A percentile compares a stretch with the other conserved stretches of the same genome.
These are phyloP conservation scores for Quercus parvula DNA, from an alignment of 306 rosid genomes.

Conservation along the genomic window DNA sequence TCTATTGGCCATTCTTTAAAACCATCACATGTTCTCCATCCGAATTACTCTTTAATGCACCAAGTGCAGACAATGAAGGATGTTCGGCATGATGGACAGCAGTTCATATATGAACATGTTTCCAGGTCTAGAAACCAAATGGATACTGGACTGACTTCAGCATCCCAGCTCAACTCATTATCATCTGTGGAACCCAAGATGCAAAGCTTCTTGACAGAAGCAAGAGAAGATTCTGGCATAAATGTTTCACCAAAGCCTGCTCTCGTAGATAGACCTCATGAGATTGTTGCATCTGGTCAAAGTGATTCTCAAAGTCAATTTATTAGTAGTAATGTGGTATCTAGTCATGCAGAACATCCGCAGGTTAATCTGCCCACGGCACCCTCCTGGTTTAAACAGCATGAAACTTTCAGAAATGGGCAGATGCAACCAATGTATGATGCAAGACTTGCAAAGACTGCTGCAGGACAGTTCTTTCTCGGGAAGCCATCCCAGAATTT, in stretches of 20 bases:
- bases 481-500: conserved; percentile 33
- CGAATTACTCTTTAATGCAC: conserved; percentile 23
- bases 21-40: conserved; percentile 21
- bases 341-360: conserved; percentile 26
- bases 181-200: conserved; percentile 20
- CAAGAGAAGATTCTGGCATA: conserved; percentile 33
- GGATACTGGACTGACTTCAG: conserved; percentile 28
- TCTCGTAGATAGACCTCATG: conserved; percentile 25
- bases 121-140: conserved; percentile 1
- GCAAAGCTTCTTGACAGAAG: conserved; percentile 28
- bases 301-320: conserved; percentile 30
- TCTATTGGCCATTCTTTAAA: conserved; percentile 20
- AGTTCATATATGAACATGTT: conserved; percentile 21
- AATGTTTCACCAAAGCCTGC: conserved; percentile 18
- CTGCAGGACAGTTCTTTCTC: conserved; percentile 28
- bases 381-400: conserved; percentile 43
- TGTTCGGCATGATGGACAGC: conserved; percentile 27
- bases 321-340: conserved; percentile 22
- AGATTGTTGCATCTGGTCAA: conserved; percentile 22
- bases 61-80: conserved; percentile 34
- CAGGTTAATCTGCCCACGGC: conserved; percentile 18
- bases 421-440: conserved; percentile 33
- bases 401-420: conserved; percentile 33
- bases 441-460: conserved; percentile 23
- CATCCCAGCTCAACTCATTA: conserved; percentile 15